phyloP scores from a whole-genome alignment of 805 yeast genomes.

The Yamadazyma nakazawae region DNA sequence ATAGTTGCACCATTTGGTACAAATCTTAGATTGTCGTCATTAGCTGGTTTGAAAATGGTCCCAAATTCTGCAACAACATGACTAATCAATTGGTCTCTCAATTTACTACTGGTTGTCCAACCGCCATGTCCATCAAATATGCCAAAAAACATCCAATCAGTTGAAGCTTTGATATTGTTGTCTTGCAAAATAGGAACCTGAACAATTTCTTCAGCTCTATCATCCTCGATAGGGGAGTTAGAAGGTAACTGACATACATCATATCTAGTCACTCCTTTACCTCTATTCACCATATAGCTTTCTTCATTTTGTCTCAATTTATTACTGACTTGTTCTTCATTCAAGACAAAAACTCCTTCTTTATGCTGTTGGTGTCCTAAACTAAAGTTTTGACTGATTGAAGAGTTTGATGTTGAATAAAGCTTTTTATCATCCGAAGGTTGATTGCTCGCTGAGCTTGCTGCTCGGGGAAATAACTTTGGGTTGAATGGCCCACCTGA shows the following conservation, averaged over 20 bases:
- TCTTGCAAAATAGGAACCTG: constrained; percentile 69
- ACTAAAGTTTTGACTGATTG: constrained; percentile 40
- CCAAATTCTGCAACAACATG: constrained; percentile 77
- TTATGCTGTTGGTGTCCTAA: constrained; percentile 46
- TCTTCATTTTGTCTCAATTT: constrained; percentile 73
- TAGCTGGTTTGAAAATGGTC: constrained; percentile 52
- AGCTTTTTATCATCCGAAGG: constrained; percentile 19
- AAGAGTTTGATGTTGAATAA: constrained; percentile 43
- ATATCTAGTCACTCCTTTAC: constrained; percentile 83
- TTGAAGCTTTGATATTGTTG: constrained; percentile 46
- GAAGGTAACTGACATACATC: constrained; percentile 89
- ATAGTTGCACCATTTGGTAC: constrained; percentile 68
- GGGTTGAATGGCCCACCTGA: constrained; percentile 12
- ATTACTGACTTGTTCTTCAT: constrained; percentile 68
- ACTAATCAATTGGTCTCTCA: constrained; percentile 74
- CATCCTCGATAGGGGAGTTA: constrained; percentile 93
- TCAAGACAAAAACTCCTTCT: constrained; percentile 53
- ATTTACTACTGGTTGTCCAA: constrained; percentile 84
- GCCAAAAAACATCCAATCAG: constrained; percentile 93
- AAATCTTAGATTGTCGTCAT: constrained; percentile 49
- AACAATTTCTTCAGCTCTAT: constrained; percentile 76
- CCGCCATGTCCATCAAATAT: constrained; percentile 98
- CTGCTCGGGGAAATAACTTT: constrained; percentile 14
- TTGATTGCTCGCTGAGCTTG: constrained; percentile 3
- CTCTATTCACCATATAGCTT: constrained; percentile 74